Evolutionary conservation across 805 yeast species (phyloP).

Genomic region (Saccharomycopsis microspora): DNA sequence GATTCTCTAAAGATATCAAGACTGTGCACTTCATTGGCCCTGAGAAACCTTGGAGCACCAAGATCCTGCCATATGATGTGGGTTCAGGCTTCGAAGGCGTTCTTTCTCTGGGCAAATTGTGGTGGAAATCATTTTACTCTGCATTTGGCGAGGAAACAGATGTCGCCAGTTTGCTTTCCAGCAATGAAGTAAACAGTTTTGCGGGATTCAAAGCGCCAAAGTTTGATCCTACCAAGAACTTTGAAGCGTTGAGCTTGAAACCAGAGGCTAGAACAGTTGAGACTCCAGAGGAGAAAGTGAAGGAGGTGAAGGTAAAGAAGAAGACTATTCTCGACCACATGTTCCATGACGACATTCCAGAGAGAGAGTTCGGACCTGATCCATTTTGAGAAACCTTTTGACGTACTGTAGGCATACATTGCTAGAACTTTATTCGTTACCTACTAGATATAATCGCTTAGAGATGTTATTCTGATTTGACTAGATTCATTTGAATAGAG

Average conservation of each 20-base stretch:
- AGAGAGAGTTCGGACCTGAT: slow-evolving; percentile 13
- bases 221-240: slow-evolving; percentile 10
- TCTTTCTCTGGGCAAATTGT: slow-evolving; percentile 1
- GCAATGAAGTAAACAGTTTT: neutral
- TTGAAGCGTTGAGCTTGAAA: slow-evolving; percentile 1
- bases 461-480: too few relatives aligned
- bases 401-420: too few relatives aligned
- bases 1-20: slow-evolving; percentile 34
- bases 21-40: slow-evolving; percentile 61
- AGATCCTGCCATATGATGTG: slow-evolving; percentile 1
- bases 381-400: neutral
- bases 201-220: neutral
- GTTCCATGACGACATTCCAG: slow-evolving; percentile 5
- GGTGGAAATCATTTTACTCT: slow-evolving; percentile 13
- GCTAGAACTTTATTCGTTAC: too few relatives aligned
- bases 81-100: too few relatives aligned
- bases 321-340: slow-evolving; percentile 9
- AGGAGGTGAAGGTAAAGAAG: neutral
- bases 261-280: neutral
- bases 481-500: too few relatives aligned
- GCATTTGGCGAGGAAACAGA: slow-evolving; percentile 9
- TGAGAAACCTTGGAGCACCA: slow-evolving; percentile 41
- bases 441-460: too few relatives aligned
- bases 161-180: neutral
- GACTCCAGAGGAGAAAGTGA: neutral